Evolutionary conservation across 225 moss, liverwort and hornwort genomes (phyloP).

Genomic region (Pseudoscleropodium purum): DNA sequence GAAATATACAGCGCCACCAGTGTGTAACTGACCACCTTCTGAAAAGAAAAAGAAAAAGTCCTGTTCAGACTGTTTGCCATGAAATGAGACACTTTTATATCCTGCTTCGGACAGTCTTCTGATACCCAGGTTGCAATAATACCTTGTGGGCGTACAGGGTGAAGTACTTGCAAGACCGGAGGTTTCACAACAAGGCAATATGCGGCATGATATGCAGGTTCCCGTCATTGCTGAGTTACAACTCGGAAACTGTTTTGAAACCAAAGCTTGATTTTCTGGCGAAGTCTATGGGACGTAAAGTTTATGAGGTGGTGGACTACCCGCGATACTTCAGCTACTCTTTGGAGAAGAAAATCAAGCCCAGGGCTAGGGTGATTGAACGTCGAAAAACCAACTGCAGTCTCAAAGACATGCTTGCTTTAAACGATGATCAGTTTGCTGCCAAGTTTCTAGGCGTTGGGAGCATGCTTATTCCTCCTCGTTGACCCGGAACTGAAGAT

Average conservation of each 20-base stretch:
- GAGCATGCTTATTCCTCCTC: slow-evolving; percentile 54
- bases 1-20: background rate
- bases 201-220: slow-evolving; percentile 73
- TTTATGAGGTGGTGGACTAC: slow-evolving; percentile 69
- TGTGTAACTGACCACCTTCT: background rate
- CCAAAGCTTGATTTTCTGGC: slow-evolving; percentile 79
- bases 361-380: slow-evolving; percentile 68
- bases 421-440: slow-evolving; percentile 82
- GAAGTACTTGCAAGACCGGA: slow-evolving; percentile 56
- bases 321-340: slow-evolving; percentile 94
- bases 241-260: slow-evolving; percentile 58
- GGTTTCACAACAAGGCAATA: slow-evolving; percentile 53
- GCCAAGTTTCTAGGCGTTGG: slow-evolving; percentile 74
- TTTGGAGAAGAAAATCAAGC: slow-evolving; percentile 81
- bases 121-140: background rate
- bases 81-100: background rate
- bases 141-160: slow-evolving; percentile 40
- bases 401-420: slow-evolving; percentile 66
- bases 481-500: slow-evolving; percentile 2
- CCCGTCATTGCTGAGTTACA: slow-evolving; percentile 81
- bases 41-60: background rate
- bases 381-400: slow-evolving; percentile 60
- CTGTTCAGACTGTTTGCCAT: background rate
- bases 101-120: background rate
- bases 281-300: slow-evolving; percentile 47